Evolutionary conservation across 495 filamentous ascomycete species (phyloP), one percentile per base, ranked within the genome.

Genomic region (Penicillium egyptiacum): DNA sequence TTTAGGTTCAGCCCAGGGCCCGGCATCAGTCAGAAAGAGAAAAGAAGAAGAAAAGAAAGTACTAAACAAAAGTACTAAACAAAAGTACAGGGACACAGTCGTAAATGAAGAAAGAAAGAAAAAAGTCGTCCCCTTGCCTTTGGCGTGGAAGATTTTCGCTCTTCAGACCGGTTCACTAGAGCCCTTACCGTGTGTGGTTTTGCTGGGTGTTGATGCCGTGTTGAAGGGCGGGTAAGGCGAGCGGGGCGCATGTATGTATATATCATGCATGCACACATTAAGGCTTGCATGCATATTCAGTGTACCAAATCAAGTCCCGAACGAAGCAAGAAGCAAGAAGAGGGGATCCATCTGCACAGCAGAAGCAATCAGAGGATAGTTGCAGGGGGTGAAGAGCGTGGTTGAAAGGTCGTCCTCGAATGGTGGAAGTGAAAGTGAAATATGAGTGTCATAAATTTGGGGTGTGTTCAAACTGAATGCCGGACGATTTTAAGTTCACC

Each of bases 401-500:
- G 48, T 59, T 43, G 28, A 54, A 50, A 22, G 19, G 16, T 52
- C 31, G 31, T 53, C 52, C 61, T 58, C 56, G 20, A 22, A 17
- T 26, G 20, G 46, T 42, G 35, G 22, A 55, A 50, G 30, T 43
- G 30, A 45, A 60, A 48, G 45, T 31, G 30, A 42, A 59, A 46
- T 50, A 58, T 50, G 23, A 58, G 53, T 44, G 56, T 59, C 49
- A 50, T 57, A 62, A 66, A 50, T 43, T 61, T 43, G 58, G 60
- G 61, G 55, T 66, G 19, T 70, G 58, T 63, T 67, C 64, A 46
- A 44, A 52, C 39, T 49, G 22, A 31, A 52, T 49, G 54, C 37
- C n/a, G 33, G 52, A 50, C 11, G 43, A 37, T 47, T 55, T 37
- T 12, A 37, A 35, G 37, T 48, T 73, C 59, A 77, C 63, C 67